phyloP scores from a whole-genome alignment of 768 basidiomycete species.

The Hortiboletus flavorubellus region DNA sequence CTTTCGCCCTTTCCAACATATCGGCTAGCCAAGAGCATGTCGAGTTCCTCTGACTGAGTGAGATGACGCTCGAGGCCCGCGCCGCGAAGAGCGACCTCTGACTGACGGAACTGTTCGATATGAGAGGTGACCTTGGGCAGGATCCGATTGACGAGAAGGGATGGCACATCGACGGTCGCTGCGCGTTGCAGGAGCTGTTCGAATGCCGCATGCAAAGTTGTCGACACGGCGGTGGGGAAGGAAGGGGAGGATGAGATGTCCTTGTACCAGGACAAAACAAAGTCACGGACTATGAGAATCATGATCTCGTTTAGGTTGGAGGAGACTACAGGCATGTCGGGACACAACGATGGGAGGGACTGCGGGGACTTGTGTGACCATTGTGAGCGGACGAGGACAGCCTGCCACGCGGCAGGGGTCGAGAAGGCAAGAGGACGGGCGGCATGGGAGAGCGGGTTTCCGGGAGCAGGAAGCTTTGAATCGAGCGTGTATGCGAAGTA shows the following conservation, averaged over 20 bases:
- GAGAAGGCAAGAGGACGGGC: constrained; percentile 82
- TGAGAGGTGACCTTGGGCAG: constrained; percentile 88
- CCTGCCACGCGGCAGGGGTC: constrained; percentile 94
- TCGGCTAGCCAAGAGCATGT: constrained; percentile 77
- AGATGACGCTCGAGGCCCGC: constrained; percentile 77
- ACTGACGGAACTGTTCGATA: constrained; percentile 86
- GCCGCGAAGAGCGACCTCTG: constrained; percentile 82
- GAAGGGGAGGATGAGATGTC: constrained; percentile 81
- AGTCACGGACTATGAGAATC: constrained; percentile 79
- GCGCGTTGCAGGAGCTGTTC: constrained; percentile 55
- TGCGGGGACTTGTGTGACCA: constrained; percentile 79
- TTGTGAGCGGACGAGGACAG: constrained; percentile 80
- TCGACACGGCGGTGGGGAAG: constrained; percentile 84
- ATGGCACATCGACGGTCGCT: constrained; percentile 63
- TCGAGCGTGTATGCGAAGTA: constrained; percentile 61
- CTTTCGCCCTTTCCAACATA: constrained; percentile 66
- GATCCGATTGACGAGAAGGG: constrained; percentile 76
- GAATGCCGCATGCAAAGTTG: constrained; percentile 64
- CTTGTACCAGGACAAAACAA: constrained; percentile 87
- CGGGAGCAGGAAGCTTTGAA: constrained; percentile 30
- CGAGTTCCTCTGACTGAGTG: constrained; percentile 88
- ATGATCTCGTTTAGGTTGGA: constrained; percentile 77
- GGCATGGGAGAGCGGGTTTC: constrained; percentile 47
- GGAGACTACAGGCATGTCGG: constrained; percentile 62
- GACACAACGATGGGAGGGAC: constrained; percentile 62